Evolutionary conservation across 2,329 filamentous ascomycete species (phyloP), one percentile per base, ranked within the genome.

Genomic region (Beauveria sp.): DNA sequence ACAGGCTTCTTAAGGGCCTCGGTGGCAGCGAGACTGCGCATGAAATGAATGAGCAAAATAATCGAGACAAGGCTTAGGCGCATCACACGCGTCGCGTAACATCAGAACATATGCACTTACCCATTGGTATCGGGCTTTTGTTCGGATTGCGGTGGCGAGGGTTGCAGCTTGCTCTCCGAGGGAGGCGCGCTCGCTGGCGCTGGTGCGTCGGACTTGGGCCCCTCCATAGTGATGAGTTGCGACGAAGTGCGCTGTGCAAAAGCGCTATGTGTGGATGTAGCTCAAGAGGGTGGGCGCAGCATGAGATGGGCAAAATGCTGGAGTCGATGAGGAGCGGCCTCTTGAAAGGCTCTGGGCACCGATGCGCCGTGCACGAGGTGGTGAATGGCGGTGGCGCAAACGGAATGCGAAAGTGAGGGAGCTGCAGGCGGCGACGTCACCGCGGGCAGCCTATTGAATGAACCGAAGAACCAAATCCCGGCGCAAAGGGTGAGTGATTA

Each of bases 221-320:
- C 80, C 65, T 80, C 77, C 81, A 84, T 83, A 69, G 77, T 77
- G 77, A 79, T 42, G 78, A 75, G 78, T 79, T 74, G 78, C 73
- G 70, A 67, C 67, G 65, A 64, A 64, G 52, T 55, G 67, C 67
- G 70, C 52, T 78, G 79, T 74, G 78, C 73, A 70, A 66, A 67
- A 63, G 66, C 67, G 70, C 68, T 68, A 63, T 62, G 60, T 66
- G 62, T 65, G 62, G 65, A 67, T 65, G 66, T 59, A 67, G 65
- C 65, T 71, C 63, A 73, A 66, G 64, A 61, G 64, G 65, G 65
- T 66, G 63, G 67, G 66, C 66, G 73, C 72, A 70, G 74, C 75
- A 77, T 76, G 65, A 74, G 77, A 66, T 64, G 65, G 61, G 30
- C 42, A 16, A 20, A 24, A 26, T 16, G 38, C 16, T 20, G 57